phyloP scores from a whole-genome alignment of 176 grass and related monocot species.

The Leersia perrieri region DNA sequence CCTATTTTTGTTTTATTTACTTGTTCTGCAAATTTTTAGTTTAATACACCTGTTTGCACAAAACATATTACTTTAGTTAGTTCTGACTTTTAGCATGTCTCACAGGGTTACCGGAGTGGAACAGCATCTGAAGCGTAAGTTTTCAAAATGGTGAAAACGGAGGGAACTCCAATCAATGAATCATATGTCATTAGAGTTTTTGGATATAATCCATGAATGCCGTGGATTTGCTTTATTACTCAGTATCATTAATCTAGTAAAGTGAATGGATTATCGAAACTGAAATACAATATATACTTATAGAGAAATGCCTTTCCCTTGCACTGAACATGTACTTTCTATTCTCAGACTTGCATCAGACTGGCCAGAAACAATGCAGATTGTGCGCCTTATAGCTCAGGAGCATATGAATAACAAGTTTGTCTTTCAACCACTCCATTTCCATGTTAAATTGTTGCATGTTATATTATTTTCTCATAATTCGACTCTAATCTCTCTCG shows the following conservation, averaged over 20 bases:
- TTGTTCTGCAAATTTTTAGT: neutral
- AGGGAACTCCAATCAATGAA: neutral
- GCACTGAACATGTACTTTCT: slow-evolving; percentile 28
- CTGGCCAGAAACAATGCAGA: slow-evolving; percentile 98
- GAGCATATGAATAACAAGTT: slow-evolving; percentile 99
- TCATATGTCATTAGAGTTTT: neutral
- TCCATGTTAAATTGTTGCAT: slow-evolving; percentile 13
- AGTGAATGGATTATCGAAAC: neutral
- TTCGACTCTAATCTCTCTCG: slow-evolving; percentile 36
- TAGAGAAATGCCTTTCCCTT: slow-evolving; percentile 4
- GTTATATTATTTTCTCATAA: neutral
- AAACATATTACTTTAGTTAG: neutral
- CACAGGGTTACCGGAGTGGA: slow-evolving; percentile 88
- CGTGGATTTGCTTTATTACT: neutral
- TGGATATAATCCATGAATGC: neutral
- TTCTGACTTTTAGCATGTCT: slow-evolving; percentile 39
- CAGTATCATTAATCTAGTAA: slow-evolving; percentile 9
- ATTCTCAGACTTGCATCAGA: slow-evolving; percentile 76
- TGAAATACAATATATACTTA: neutral
- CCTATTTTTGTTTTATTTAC: neutral
- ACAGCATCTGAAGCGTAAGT: slow-evolving; percentile 96
- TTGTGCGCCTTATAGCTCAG: slow-evolving; percentile 93
- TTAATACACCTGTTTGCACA: neutral
- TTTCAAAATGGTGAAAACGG: neutral
- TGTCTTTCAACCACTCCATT: slow-evolving; percentile 24